Evolutionary conservation across 176 grass and related monocot species (phyloP), one percentile per base, ranked within the genome.

Genomic region (Musa itinerans): DNA sequence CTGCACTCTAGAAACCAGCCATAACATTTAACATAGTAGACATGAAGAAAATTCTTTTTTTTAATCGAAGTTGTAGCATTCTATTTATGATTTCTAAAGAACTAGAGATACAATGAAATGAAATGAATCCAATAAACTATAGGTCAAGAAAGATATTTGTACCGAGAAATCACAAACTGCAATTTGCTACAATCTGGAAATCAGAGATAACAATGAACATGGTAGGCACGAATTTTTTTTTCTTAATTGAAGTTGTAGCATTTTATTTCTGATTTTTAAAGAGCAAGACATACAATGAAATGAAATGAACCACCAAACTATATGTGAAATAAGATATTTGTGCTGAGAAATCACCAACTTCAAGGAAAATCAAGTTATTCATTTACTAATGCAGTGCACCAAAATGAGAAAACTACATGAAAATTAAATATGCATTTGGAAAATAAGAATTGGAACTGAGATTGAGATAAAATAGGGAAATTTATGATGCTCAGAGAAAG

Each of bases 131-230:
- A 43, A 43, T 2, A 59, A 59, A 59, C 57, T 15, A 16, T 50
- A 16, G 57, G 57, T n/a, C 5, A 61, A 61, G 55, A 57, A 57
- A 57, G 17, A 57, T 4, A 57, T 4, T 57, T 57, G 34, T 43
- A 34, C 34, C 6, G 34, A 43, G 34, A 43, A 43, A 43, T 43
- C 34, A 43, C 34, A 43, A 43, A 43, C 34, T 43, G 81, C 86
- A 86, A 66, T 88, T 92, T 22, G 92, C 91, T 75, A 86, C 91
- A 79, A 90, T 92, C 91, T 99, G 83, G 73, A 83, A 66, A 79
- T 16, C 17, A 29, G 68, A 10, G 11, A 70, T 50, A 48, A 21
- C 20, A 15, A 6, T 70, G 50, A 48, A 20, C 51, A 50, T 5
- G 11, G 15, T 52, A 70, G 3, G 34, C 11, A 68, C 17, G 43